A percentile compares a stretch with the other conserved stretches of the same genome.
Evolutionary conservation across 2,329 filamentous ascomycete genomes (phyloP).

Genomic region (Cladosporium sp.): DNA sequence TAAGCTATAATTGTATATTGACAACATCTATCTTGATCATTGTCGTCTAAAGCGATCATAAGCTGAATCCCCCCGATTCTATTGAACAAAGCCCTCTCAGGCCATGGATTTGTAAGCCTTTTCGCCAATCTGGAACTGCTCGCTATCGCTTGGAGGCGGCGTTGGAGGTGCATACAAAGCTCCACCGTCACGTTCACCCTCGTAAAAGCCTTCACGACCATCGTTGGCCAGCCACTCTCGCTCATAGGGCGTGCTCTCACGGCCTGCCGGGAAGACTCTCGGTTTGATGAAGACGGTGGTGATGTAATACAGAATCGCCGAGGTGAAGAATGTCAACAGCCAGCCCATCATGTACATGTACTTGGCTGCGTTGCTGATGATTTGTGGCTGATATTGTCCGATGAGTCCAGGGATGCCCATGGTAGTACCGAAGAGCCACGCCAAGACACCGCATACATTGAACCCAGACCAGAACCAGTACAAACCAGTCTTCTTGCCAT

Average conservation of each 20-base stretch:
- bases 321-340: constrained; percentile 12
- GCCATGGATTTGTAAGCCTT: background rate
- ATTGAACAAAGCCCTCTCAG: background rate
- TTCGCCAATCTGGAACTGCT: constrained; percentile 4
- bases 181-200: constrained; percentile 5
- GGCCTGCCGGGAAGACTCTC: constrained; percentile 7
- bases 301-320: constrained; percentile 9
- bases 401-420: constrained; percentile 14
- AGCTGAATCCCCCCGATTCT: too few relatives aligned
- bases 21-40: too few relatives aligned
- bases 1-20: too few relatives aligned
- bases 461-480: constrained; percentile 12
- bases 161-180: constrained; percentile 13
- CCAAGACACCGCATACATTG: constrained; percentile 5
- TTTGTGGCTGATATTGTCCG: constrained; percentile 14
- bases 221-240: constrained; percentile 14
- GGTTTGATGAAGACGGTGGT: constrained; percentile 6
- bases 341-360: constrained; percentile 13
- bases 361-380: constrained; percentile 9
- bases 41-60: too few relatives aligned
- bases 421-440: constrained; percentile 12
- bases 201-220: constrained; percentile 13
- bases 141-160: constrained; percentile 8
- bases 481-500: constrained; percentile 7
- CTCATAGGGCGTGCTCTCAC: constrained; percentile 9